Evolutionary conservation across 345 rosid species (phyloP).

Genomic region (Erysimum cheiranthoides): DNA sequence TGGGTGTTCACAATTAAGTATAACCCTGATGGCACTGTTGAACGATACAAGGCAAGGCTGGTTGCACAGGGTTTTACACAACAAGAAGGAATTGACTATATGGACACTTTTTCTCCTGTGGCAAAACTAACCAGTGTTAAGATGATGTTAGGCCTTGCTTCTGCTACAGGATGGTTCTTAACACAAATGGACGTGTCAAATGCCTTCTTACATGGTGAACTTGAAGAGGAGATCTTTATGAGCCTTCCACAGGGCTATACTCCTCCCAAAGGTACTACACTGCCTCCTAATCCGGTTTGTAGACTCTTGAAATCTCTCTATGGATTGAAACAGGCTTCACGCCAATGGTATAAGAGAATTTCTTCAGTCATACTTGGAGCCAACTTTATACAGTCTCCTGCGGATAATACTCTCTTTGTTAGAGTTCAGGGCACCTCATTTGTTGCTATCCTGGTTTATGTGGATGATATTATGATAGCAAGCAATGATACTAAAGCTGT

Average conservation of each 20-base stretch:
- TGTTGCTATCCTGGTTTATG: too few species aligned
- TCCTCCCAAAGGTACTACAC: not conserved
- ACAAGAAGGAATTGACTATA: not conserved
- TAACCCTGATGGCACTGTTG: not conserved
- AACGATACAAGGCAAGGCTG: not conserved
- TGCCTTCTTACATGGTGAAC: not conserved
- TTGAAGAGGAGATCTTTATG: not conserved
- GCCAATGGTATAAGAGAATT: not conserved
- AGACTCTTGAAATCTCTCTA: accelerated
- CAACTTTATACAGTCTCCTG: too few species aligned
- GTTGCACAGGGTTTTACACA: not conserved
- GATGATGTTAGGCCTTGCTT: accelerated
- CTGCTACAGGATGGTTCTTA: not conserved
- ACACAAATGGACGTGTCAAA: conserved; percentile 3
- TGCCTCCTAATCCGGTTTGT: not conserved
- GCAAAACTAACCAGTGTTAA: not conserved
- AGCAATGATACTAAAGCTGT: not conserved
- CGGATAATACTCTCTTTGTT: too few species aligned
- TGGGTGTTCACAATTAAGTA: not conserved
- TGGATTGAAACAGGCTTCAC: not conserved
- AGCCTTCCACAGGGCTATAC: not conserved
- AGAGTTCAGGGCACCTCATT: too few species aligned
- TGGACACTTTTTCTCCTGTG: not conserved
- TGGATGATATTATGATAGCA: too few species aligned
- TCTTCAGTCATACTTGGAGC: not conserved